A percentile compares a stretch with the other conserved stretches of the same genome.
phyloP scores from a whole-genome alignment of 345 rosid species.

The Eucalyptus melliodora region DNA sequence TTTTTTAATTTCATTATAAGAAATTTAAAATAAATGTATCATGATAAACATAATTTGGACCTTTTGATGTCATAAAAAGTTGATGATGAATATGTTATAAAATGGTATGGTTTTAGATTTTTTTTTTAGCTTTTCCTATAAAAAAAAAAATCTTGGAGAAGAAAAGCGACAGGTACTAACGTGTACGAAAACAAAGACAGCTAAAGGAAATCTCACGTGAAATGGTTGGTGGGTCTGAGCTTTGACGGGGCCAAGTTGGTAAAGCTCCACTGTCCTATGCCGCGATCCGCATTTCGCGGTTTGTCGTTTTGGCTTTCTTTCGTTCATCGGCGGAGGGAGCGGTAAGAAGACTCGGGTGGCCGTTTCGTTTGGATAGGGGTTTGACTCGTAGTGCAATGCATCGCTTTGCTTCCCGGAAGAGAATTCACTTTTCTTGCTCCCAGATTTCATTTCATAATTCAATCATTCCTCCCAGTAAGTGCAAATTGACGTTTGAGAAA shows the following conservation, averaged over 20 bases:
- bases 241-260: neutral
- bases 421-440: neutral
- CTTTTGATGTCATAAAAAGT: no score
- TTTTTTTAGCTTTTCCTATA: neutral
- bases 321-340: neutral
- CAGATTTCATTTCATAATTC: no score
- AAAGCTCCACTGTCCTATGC: neutral
- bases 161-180: neutral
- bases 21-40: fast-evolving
- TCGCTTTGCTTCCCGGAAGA: neutral
- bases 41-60: fast-evolving
- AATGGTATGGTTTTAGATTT: neutral
- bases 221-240: neutral
- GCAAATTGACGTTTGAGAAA: no score
- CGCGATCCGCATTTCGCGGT: neutral
- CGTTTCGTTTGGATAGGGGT: neutral
- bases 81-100: fast-evolving
- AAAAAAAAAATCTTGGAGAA: neutral
- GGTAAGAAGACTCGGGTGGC: no score
- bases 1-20: no score
- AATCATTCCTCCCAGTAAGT: no score
- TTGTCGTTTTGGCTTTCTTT: neutral
- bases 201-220: neutral
- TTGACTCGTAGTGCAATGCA: neutral
- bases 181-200: neutral